Conservation (phyloP, 2,329 filamentous ascomycete genomes). For the Hypoxylon sp. region DNA sequence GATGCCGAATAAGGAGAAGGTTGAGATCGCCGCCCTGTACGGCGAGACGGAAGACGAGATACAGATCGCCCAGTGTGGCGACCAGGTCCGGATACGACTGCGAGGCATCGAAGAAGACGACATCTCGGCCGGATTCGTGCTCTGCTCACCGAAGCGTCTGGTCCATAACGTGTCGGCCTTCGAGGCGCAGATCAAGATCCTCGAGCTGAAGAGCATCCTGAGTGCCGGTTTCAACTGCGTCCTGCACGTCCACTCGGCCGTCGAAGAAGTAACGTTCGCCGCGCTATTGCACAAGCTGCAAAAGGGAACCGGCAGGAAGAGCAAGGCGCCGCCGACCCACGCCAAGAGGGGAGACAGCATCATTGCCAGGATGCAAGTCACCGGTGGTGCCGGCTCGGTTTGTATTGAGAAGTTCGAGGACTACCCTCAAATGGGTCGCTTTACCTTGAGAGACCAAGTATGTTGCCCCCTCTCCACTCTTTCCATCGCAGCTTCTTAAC, state of each 20-base stretch:
- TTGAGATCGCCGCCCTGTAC: conserved; percentile 87
- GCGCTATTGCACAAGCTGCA: conserved; percentile 92
- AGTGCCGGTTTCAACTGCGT: conserved; percentile 98
- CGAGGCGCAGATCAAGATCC: conserved; percentile 94
- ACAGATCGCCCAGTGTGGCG: conserved; percentile 83
- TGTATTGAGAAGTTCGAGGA: conserved; percentile 97
- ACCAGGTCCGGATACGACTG: conserved; percentile 92
- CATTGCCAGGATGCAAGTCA: conserved; percentile 91
- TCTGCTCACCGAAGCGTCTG: conserved; percentile 92
- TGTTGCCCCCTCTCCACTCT: conserved; percentile 43
- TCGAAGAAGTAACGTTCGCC: conserved; percentile 95
- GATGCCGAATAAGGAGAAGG: conserved; percentile 92
- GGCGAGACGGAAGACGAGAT: conserved; percentile 97
- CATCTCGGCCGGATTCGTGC: conserved; percentile 92
- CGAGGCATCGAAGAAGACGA: conserved; percentile 98
- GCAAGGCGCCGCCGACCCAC: conserved; percentile 92
- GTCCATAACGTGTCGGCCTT: conserved; percentile 92
- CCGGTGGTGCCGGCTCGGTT: conserved; percentile 84
- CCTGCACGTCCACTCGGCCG: conserved; percentile 94
- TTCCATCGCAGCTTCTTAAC: conserved; percentile 9
- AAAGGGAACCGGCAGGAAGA: conserved; percentile 93
- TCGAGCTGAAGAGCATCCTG: conserved; percentile 94
- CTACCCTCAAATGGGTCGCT: conserved; percentile 92
- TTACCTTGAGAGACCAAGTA: conserved; percentile 90
- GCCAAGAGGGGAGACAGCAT: conserved; percentile 85